phyloP scores from a whole-genome alignment of 176 grass and related monocot species.

The Otatea glauca region DNA sequence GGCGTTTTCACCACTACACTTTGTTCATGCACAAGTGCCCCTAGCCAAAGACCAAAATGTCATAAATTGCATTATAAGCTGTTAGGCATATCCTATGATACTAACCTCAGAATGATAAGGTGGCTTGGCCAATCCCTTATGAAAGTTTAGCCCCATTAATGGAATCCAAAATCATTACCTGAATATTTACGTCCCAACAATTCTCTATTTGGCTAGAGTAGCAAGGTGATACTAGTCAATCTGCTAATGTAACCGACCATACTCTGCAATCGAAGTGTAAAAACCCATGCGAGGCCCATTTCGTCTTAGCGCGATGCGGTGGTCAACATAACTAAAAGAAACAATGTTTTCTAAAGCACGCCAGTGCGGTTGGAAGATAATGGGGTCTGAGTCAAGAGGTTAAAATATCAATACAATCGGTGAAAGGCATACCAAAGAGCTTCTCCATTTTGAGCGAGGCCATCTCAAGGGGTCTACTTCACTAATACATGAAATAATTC shows the following conservation, averaged over 20 bases:
- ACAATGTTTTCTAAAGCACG: not conserved
- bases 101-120: not conserved
- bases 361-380: not conserved
- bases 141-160: not conserved
- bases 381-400: not conserved
- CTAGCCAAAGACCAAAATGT: not conserved
- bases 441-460: constrained; percentile 97
- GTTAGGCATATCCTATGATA: not conserved
- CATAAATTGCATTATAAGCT: not conserved
- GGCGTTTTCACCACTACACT: constrained; percentile 6
- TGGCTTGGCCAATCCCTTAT: not conserved
- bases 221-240: not conserved
- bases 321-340: not conserved
- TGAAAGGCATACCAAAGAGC: constrained; percentile 68
- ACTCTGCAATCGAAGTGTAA: not conserved
- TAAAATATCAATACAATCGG: not conserved
- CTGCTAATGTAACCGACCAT: not conserved
- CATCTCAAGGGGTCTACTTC: no score
- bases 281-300: not conserved
- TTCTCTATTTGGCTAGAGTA: not conserved
- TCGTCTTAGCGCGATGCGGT: not conserved
- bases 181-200: not conserved
- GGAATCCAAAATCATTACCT: not conserved
- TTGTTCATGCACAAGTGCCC: constrained; percentile 9
- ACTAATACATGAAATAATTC: constrained; percentile 75